Percentiles rank a stretch among this genome's conserved stretches.
Conservation (phyloP, 1,139 yeast genomes). For the Candida sanyaensis region DNA sequence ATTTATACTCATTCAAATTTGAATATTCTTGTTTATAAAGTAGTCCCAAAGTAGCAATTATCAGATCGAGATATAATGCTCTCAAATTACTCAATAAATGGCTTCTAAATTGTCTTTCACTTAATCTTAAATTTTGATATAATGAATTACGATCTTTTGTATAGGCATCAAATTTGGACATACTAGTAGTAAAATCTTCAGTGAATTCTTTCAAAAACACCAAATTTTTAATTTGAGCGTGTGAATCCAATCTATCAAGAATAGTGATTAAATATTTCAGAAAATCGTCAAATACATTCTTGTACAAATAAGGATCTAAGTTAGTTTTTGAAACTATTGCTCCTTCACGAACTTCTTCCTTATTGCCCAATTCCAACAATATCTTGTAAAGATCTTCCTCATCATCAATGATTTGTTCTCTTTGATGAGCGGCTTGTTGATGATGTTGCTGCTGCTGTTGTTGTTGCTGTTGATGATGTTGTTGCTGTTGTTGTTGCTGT, state of each 20-base stretch:
- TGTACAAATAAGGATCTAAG: constrained; percentile 16
- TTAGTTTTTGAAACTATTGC: not conserved
- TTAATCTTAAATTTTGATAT: constrained; percentile 13
- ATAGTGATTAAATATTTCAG: constrained; percentile 34
- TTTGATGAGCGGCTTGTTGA: not conserved
- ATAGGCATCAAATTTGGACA: constrained; percentile 18
- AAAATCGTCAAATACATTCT: constrained; percentile 40
- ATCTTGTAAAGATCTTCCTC: constrained; percentile 15
- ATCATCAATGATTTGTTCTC: constrained; percentile 7
- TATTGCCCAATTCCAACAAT: constrained; percentile 15
- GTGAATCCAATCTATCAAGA: constrained; percentile 20
- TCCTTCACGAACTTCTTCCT: constrained; percentile 7
- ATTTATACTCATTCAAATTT: constrained; percentile 30
- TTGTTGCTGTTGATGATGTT: constrained; percentile 6
- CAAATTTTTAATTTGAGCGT: constrained; percentile 28
- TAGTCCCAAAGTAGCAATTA: constrained; percentile 36
- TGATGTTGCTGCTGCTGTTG: constrained; percentile 2
- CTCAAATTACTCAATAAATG: constrained; percentile 37
- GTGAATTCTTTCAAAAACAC: constrained; percentile 42
- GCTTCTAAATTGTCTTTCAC: constrained; percentile 40
- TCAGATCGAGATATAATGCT: constrained; percentile 42
- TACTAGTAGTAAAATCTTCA: constrained; percentile 30
- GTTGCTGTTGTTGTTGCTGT: constrained; percentile 4
- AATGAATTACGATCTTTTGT: constrained; percentile 6
- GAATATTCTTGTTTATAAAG: constrained; percentile 35